Conservation (phyloP, 2,329 filamentous ascomycete genomes). For the Salinomyces thailandicus region DNA sequence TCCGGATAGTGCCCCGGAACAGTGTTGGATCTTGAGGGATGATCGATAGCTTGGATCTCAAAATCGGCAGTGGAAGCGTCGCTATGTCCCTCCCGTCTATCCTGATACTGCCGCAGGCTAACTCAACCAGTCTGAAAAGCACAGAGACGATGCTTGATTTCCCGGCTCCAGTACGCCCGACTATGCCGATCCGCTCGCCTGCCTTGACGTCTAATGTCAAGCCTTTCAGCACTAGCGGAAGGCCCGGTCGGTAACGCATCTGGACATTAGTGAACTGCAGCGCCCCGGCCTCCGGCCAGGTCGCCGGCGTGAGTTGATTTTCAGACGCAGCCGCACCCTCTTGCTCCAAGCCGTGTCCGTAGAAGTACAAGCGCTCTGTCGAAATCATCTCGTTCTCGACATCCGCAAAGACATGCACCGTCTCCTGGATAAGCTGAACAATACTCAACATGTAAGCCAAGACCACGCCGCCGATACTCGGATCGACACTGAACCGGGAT, state of each 20-base stretch:
- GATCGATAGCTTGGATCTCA: constrained; percentile 55
- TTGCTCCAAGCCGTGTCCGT: no score
- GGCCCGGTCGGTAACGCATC: constrained; percentile 70
- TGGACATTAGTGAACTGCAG: constrained; percentile 78
- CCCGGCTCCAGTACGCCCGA: constrained; percentile 68
- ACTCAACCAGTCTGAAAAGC: constrained; percentile 20
- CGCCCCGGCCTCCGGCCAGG: constrained; percentile 52
- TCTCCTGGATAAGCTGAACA: no score
- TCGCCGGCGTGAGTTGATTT: constrained; percentile 51
- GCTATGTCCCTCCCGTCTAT: neutral
- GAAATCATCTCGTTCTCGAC: no score
- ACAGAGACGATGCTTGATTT: constrained; percentile 7
- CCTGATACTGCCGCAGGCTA: constrained; percentile 20
- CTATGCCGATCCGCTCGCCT: constrained; percentile 82
- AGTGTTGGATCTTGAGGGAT: constrained; percentile 76
- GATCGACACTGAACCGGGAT: no score
- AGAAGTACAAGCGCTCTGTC: no score
- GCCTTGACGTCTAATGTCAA: constrained; percentile 73
- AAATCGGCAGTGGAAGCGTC: neutral
- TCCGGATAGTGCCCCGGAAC: constrained; percentile 67
- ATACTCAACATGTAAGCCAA: no score
- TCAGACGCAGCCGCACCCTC: no score
- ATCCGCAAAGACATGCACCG: no score
- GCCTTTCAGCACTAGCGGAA: constrained; percentile 69
- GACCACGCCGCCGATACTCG: no score